Evolutionary conservation across 331 rosid species (phyloP), one percentile per base, ranked within the genome.

Genomic region (Dryas integrifolia): DNA sequence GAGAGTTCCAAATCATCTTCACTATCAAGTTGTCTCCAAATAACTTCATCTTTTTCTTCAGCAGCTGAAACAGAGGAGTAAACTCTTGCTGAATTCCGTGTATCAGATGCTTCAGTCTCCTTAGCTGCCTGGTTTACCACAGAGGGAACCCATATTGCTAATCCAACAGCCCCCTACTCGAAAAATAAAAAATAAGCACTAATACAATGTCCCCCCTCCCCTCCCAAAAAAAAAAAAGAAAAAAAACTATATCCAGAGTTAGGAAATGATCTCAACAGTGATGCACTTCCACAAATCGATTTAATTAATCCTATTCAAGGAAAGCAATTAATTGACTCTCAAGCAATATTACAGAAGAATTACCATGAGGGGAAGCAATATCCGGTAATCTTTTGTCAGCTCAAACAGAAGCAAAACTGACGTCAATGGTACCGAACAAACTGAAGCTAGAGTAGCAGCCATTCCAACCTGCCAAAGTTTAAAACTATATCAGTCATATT

Each of bases 121-220:
- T 88, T 92, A 21, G 49, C 58, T 77, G 49, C 58, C 79, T 74
- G 96, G 75, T 88, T 95, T 74, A 96, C 77, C 82, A 95, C 97
- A 30, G 99, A 89, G 74, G 99, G 99, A 73, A 95, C 99, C 99
- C 99, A 95, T 76, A 95, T 95, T 74, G 99, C 99, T 88, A 95
- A 87, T 76, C 99, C 98, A 85, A 95, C 99, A 48, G 99, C 99
- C 11, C 98, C 99, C 99, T 95, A 78, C 56, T 75, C 46, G 56
- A 62, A 55, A 7, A 41, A 47, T 15, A 67, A 64, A 72, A 49
- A 26, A 41, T 52, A 78, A 82, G 53, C 61, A 76, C 40, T 6
- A 14, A 18, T 49, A 58, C 35, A 38, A 4, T 18, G 50, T 55
- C 30, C 30, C 10, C 5, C 44, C 58, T 3, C 47, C 16, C 57